Evolutionary conservation across 2,329 filamentous ascomycete genomes (phyloP), one percentile per base, ranked within the genome.

Genomic region (Cryphonectria radicalis): DNA sequence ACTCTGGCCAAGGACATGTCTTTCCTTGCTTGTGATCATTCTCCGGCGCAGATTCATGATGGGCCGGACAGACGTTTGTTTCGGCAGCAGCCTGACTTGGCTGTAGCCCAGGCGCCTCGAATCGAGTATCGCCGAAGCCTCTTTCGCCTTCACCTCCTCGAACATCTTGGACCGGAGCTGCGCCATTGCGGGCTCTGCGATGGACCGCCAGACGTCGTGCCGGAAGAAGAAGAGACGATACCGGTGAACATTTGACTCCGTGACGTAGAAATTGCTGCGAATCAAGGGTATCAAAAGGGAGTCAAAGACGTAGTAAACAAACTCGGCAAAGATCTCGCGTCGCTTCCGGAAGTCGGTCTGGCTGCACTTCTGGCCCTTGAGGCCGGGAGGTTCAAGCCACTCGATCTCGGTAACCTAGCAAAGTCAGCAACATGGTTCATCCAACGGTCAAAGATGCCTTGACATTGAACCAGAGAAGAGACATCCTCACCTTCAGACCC

Each of bases 271-370:
- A 77, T 96, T 95, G 73, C 89, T 90, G 46, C 93, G 90, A 64
- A 98, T 88, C 10, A 99, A 85, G 13, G 96, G 95, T 76, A 98
- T 92, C 70, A 99, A 78, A 32, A 98, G 85, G 0, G 95, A 98
- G 80, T 99, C 96, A 77, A 99, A 96, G 4, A 97, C 75, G 79
- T 95, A 99, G 82, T 98, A 98, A 8, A 98, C 77, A 71, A 98
- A 90, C 79, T 99, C 96, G 68, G 90, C 82, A 65, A 98, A 88
- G 0, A 98, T 85, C 77, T 98, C 93, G 37, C 83, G 84, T 14
- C 95, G 90, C 80, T 98, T 98, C 8, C 83, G 82, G 42, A 88
- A 84, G 77, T 98, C 95, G 0, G 91, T 90, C 72, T 86, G 84
- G 72, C 92, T 92, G 66, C 92, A 83, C 69, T 91, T 95, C 13